Conservation (phyloP, 2,329 filamentous ascomycete genomes). For the Corynespora cassiicola region DNA sequence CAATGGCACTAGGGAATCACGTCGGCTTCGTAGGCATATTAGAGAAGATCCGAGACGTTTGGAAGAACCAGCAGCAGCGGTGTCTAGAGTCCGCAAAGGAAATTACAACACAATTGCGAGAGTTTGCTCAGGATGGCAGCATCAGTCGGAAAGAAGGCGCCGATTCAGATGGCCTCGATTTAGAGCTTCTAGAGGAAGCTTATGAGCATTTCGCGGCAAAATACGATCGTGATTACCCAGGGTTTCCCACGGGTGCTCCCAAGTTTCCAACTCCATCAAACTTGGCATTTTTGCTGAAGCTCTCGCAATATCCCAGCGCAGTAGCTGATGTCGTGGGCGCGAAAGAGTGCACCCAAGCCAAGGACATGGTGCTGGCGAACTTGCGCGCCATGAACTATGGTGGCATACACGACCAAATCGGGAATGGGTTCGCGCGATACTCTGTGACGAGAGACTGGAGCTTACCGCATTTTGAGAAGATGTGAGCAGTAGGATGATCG, state of each 20-base stretch:
- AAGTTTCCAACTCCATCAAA: conserved; percentile 93
- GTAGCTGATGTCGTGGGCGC: conserved; percentile 89
- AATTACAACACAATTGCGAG: conserved; percentile 79
- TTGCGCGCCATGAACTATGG: conserved; percentile 78
- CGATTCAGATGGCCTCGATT: conserved; percentile 74
- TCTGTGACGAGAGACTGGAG: conserved; percentile 93
- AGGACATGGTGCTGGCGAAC: conserved; percentile 80
- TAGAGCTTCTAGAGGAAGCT: conserved; percentile 91
- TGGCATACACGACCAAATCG: conserved; percentile 76
- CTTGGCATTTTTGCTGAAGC: conserved; percentile 78
- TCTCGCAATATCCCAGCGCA: conserved; percentile 72
- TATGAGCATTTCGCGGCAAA: conserved; percentile 75
- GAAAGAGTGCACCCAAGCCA: conserved; percentile 75
- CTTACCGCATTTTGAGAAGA: conserved; percentile 95
- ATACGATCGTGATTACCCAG: conserved; percentile 80
- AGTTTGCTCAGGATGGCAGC: conserved; percentile 89
- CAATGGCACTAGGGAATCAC: conserved; percentile 56
- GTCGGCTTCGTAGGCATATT: conserved; percentile 85
- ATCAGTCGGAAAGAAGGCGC: conserved; percentile 55
- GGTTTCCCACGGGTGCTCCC: conserved; percentile 72
- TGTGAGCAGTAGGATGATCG: conserved; percentile 50
- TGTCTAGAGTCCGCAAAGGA: conserved; percentile 85
- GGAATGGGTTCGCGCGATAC: conserved; percentile 81
- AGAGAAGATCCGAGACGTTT: conserved; percentile 75
- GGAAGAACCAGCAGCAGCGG: conserved; percentile 82